These are phyloP conservation scores for Alternaria gansuensis DNA, from an alignment of 2,329 filamentous ascomycete genomes.

Conservation along the genomic window DNA sequence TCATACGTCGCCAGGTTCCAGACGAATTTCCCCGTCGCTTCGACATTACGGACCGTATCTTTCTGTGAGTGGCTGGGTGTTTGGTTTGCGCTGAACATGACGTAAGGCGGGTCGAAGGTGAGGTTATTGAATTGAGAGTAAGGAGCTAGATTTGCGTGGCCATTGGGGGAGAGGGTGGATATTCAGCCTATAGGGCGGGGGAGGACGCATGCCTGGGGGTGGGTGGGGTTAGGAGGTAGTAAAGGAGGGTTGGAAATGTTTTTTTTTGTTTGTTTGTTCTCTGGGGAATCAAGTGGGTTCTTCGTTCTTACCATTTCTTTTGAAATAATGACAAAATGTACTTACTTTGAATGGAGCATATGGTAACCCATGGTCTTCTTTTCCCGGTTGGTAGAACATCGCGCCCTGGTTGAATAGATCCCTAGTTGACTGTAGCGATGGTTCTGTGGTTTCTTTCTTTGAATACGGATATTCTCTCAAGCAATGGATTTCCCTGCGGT, in stretches of 20 bases:
- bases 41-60: slow-evolving; percentile 66
- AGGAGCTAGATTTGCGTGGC: slow-evolving; percentile 65
- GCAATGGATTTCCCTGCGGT: not conserved
- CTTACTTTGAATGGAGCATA: slow-evolving; percentile 65
- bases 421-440: no score
- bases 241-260: not conserved
- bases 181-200: slow-evolving; percentile 72
- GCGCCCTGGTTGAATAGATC: not conserved
- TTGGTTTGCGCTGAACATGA: slow-evolving; percentile 70
- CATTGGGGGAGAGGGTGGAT: slow-evolving; percentile 60
- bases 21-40: slow-evolving; percentile 64
- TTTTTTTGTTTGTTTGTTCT: no score
- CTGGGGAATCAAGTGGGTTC: not conserved
- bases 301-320: no score
- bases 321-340: not conserved
- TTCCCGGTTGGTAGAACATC: slow-evolving; percentile 65
- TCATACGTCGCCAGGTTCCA: slow-evolving; percentile 69
- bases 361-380: slow-evolving; percentile 62
- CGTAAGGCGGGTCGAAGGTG: slow-evolving; percentile 69
- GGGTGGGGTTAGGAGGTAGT: not conserved
- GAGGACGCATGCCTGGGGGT: slow-evolving; percentile 66
- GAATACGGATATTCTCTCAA: not conserved
- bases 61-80: slow-evolving; percentile 59
- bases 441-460: not conserved
- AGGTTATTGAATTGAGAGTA: slow-evolving; percentile 71